Base-by-base conservation (phyloP, 1,139 yeast genomes). In the Sugiyamaella novakii region DNA sequence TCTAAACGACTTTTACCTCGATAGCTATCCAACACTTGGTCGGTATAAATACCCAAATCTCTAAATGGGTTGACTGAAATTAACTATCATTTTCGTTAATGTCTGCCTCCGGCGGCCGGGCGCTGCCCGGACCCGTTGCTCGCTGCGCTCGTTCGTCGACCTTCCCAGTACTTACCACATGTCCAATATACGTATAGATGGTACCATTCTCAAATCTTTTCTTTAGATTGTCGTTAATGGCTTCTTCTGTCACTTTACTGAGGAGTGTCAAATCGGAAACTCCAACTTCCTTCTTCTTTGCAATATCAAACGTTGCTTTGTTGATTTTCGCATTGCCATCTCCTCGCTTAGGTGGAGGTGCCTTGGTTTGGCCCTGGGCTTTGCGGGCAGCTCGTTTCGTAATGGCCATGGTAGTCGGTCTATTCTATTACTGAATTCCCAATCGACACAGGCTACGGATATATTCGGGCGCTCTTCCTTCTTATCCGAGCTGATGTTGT, bases 41-140 rank as follows among this genome's bases (percentile, higher is more conserved):
- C 84, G 5, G 97, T 88, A 69, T 94, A 94, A 47, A 94, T 92
- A 2, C 98, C 99, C 63, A 94, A 75, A 66, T 94, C 98, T 58
- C 91, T 81, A 72, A 94, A 94, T 2, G 99, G 99, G 62, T 94
- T 94, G 48, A 94, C 96, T 5, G 97, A 89, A 61, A 94, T 92
- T 67, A 92, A 77, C 66, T 63, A 34, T 28, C 8, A 28, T 38
- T 15, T 38, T 37, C 19, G 51, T 34, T n/a, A 19, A 27, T 29
- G 17, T 3, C 19, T 17, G 43, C 43, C 43, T 38, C 43, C 43
- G 43, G 43, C 43, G 43, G 43, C 41, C 25, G 41, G 41, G 41
- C 29, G 3, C 41, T 12, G 30, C 41, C 41, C 41, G n/a, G 41
- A 37, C 31, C 41, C 41, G 41, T 24, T 24, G 30, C 31, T 37